Percentiles rank a stretch among this genome's conserved stretches.
Conservation (phyloP, 805 yeast species). For the Myxozyma vanderwaltii region DNA sequence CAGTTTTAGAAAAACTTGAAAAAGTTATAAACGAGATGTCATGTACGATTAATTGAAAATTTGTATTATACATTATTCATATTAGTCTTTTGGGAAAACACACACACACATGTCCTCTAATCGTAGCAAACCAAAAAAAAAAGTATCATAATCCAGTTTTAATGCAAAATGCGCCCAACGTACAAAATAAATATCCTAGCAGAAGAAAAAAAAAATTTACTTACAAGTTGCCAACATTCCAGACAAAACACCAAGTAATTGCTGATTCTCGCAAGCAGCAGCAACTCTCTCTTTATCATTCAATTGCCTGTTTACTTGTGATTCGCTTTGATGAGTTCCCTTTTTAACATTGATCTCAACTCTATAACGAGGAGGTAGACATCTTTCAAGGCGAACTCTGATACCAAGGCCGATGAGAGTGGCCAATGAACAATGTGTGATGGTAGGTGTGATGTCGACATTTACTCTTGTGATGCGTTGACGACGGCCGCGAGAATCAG, state of each 20-base stretch:
- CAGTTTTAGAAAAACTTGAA: not conserved
- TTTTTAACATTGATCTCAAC: constrained; percentile 78
- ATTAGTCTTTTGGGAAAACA: no score
- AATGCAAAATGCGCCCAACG: no score
- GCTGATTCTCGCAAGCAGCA: constrained; percentile 98
- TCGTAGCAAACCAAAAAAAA: not conserved
- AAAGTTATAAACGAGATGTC: no score
- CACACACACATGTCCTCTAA: not conserved
- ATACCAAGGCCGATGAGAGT: constrained; percentile 95
- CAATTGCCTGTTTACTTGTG: constrained; percentile 92
- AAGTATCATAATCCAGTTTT: not conserved
- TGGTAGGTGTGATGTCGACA: constrained; percentile 92
- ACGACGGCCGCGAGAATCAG: constrained; percentile 28
- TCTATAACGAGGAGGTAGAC: constrained; percentile 82
- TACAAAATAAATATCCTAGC: no score
- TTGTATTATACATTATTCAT: no score
- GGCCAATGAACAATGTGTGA: constrained; percentile 95
- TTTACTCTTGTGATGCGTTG: constrained; percentile 69
- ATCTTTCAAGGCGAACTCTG: constrained; percentile 84
- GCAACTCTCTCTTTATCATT: constrained; percentile 97
- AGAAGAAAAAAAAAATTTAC: constrained; percentile 16
- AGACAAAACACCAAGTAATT: constrained; percentile 82
- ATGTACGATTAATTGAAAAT: no score
- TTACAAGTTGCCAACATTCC: constrained; percentile 85
- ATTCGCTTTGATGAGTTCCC: constrained; percentile 94